Conservation (phyloP, 2,329 filamentous ascomycete species). For the Chrysosporium keratinophilum region DNA sequence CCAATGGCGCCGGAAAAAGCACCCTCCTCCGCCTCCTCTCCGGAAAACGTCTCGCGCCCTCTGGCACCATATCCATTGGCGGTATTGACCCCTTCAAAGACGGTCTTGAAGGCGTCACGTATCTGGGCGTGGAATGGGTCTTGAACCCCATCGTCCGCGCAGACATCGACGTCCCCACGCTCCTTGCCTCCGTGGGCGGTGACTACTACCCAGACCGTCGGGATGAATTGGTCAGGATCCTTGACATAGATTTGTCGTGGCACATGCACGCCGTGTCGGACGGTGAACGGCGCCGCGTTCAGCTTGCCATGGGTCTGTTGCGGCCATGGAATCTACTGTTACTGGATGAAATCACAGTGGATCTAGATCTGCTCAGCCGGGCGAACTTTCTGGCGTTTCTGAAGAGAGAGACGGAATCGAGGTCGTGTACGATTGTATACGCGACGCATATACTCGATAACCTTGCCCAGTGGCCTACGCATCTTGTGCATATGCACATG, state of each 20-base stretch:
- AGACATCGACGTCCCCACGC: slow-evolving; percentile 81
- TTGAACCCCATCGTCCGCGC: slow-evolving; percentile 91
- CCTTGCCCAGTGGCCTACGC: slow-evolving; percentile 84
- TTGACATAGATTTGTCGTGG: slow-evolving; percentile 88
- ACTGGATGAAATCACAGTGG: slow-evolving; percentile 93
- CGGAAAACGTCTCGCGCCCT: slow-evolving; percentile 84
- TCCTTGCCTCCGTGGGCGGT: slow-evolving; percentile 77
- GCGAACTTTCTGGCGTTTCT: slow-evolving; percentile 78
- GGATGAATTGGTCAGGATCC: slow-evolving; percentile 75
- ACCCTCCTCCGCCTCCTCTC: slow-evolving; percentile 89
- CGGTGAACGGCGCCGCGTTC: slow-evolving; percentile 80
- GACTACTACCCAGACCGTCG: slow-evolving; percentile 69
- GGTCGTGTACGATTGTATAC: slow-evolving; percentile 87
- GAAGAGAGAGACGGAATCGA: slow-evolving; percentile 70
- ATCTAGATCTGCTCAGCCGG: slow-evolving; percentile 77
- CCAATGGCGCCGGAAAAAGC: slow-evolving; percentile 95
- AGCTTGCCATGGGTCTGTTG: slow-evolving; percentile 89
- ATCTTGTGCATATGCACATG: slow-evolving; percentile 90
- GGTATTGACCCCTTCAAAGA: slow-evolving; percentile 88
- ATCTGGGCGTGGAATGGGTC: slow-evolving; percentile 96
- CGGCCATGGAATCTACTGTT: slow-evolving; percentile 85
- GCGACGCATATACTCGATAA: slow-evolving; percentile 97
- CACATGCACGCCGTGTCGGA: slow-evolving; percentile 94
- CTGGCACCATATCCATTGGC: slow-evolving; percentile 61
- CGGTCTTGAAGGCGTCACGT: slow-evolving; percentile 84